A percentile compares a stretch with the other conserved stretches of the same genome.
Evolutionary conservation across 208 protist genomes (phyloP).

Genomic region (Vickermania spadyakhi): DNA sequence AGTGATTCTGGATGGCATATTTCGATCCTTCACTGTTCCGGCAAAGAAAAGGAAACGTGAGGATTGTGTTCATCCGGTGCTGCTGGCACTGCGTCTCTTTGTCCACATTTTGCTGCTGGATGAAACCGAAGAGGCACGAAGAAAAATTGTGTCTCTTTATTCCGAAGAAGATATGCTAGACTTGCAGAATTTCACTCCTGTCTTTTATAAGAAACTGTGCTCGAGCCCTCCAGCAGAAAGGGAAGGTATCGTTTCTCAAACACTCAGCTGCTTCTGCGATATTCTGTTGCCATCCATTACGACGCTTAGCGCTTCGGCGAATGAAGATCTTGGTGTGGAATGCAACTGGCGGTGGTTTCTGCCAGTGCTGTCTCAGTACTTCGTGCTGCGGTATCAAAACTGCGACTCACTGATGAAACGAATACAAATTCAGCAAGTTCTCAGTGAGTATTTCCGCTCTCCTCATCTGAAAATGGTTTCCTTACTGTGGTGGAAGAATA

Average conservation of each 20-base stretch:
- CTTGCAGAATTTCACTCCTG: not conserved
- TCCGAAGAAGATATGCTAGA: not conserved
- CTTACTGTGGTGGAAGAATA: slow-evolving; percentile 23
- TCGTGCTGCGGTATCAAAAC: slow-evolving; percentile 38
- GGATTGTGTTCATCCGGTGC: not conserved
- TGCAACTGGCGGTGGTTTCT: slow-evolving; percentile 18
- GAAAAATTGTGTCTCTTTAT: not conserved
- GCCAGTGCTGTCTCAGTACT: slow-evolving; percentile 28
- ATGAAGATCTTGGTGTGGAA: not conserved
- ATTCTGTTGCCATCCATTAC: not conserved
- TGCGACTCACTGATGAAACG: slow-evolving; percentile 26
- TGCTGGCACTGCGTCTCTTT: not conserved
- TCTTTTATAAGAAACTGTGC: not conserved
- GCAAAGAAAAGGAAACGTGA: not conserved
- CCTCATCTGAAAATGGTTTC: slow-evolving; percentile 12
- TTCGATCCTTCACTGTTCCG: not conserved
- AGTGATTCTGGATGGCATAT: not conserved
- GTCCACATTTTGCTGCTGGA: not conserved
- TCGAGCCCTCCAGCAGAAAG: not conserved
- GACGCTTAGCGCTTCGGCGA: not conserved
- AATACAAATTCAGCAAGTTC: slow-evolving; percentile 19
- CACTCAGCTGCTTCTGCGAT: not conserved
- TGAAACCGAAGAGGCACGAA: not conserved
- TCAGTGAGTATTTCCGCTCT: slow-evolving; percentile 21
- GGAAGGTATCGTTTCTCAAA: not conserved